Percentiles rank a stretch among this genome's conserved stretches.
Evolutionary conservation across 805 yeast species (phyloP).

Genomic region (Nakazawaea molendinolei): DNA sequence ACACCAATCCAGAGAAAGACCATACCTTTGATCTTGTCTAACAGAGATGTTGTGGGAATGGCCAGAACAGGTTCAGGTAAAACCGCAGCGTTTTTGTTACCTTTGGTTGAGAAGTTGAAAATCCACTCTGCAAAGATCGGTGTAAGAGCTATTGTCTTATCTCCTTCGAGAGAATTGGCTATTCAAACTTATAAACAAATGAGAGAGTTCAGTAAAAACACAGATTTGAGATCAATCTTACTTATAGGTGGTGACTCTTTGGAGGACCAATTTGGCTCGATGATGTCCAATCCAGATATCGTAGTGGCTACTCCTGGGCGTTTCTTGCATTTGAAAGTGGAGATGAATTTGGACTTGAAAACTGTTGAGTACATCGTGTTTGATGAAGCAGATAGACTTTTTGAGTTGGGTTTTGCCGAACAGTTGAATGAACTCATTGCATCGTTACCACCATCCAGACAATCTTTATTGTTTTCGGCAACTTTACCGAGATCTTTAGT

Average conservation of each 20-base stretch:
- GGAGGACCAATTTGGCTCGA: slow-evolving; percentile 89
- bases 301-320: slow-evolving; percentile 97
- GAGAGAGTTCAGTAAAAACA: slow-evolving; percentile 79
- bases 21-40: slow-evolving; percentile 81
- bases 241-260: slow-evolving; percentile 98
- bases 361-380: slow-evolving; percentile 87
- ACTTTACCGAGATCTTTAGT: slow-evolving; percentile 89
- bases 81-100: slow-evolving; percentile 93
- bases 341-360: slow-evolving; percentile 82
- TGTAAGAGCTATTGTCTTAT: slow-evolving; percentile 76
- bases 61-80: slow-evolving; percentile 99
- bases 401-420: slow-evolving; percentile 94
- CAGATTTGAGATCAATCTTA: slow-evolving; percentile 73
- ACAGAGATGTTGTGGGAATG: slow-evolving; percentile 97
- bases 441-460: slow-evolving; percentile 75
- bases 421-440: slow-evolving; percentile 86
- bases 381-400: slow-evolving; percentile 95
- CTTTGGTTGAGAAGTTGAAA: slow-evolving; percentile 80
- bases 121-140: slow-evolving; percentile 84
- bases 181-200: slow-evolving; percentile 85
- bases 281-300: slow-evolving; percentile 93
- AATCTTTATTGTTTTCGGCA: slow-evolving; percentile 87
- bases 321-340: slow-evolving; percentile 90
- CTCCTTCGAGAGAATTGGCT: slow-evolving; percentile 97
- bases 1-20: slow-evolving; percentile 98